These are phyloP conservation scores for Bimuria novae-zelandiae DNA, from an alignment of 2,329 filamentous ascomycete species.

Conservation along the genomic window DNA sequence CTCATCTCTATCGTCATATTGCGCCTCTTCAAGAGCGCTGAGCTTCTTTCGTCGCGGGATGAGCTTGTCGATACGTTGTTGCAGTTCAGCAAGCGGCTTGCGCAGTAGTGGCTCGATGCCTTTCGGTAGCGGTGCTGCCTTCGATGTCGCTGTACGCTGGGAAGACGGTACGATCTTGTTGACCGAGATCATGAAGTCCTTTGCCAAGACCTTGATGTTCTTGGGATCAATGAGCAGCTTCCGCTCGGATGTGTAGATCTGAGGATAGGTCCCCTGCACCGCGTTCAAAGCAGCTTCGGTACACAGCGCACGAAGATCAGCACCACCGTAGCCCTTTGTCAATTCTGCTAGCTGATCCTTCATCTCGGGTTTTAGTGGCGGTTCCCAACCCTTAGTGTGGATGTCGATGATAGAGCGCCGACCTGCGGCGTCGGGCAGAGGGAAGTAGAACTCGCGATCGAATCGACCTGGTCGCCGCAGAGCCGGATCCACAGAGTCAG, in stretches of 20 bases:
- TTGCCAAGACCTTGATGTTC: conserved; percentile 83
- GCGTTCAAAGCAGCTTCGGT: conserved; percentile 96
- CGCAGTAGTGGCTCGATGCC: conserved; percentile 80
- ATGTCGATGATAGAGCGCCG: conserved; percentile 90
- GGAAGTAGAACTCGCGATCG: conserved; percentile 97
- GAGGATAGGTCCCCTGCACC: conserved; percentile 92
- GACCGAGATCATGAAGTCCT: conserved; percentile 96
- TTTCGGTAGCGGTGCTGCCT: conserved; percentile 78
- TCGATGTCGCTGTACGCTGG: conserved; percentile 83
- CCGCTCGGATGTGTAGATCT: conserved; percentile 89
- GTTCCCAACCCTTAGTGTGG: conserved; percentile 91
- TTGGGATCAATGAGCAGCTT: conserved; percentile 87
- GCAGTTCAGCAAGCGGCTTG: conserved; percentile 71
- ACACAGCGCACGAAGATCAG: conserved; percentile 89
- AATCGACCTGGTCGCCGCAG: conserved; percentile 91
- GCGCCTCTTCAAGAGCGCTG: conserved; percentile 90
- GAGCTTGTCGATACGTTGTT: conserved; percentile 71
- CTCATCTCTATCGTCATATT: conserved; percentile 84
- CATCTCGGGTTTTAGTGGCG: conserved; percentile 72
- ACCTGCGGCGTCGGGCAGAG: conserved; percentile 79
- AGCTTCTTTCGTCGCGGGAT: conserved; percentile 84
- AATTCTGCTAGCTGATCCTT: conserved; percentile 82
- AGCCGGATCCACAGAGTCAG: conserved; percentile 96
- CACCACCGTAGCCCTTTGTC: conserved; percentile 96
- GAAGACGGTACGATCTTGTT: conserved; percentile 97